phyloP scores from a whole-genome alignment of 305 asterid species.

The Fraxinus greggii region DNA sequence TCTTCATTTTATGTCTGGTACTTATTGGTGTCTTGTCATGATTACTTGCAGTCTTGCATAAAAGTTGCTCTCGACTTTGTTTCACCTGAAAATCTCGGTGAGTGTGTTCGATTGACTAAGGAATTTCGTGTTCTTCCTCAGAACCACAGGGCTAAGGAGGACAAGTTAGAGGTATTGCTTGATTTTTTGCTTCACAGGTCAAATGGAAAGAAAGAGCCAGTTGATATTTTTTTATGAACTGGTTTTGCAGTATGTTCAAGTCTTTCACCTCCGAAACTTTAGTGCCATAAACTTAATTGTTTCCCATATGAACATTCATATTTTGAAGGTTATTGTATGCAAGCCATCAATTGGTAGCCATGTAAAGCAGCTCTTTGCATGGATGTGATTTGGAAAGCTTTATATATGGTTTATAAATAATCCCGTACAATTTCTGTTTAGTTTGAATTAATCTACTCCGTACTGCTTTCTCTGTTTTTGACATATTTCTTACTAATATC shows the following conservation, averaged over 20 bases:
- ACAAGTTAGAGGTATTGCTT: constrained; percentile 42
- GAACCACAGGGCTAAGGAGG: constrained; percentile 49
- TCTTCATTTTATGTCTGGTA: background rate
- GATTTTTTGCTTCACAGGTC: background rate
- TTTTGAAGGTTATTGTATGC: background rate
- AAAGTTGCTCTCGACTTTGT: constrained; percentile 58
- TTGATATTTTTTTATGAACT: background rate
- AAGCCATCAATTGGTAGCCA: background rate
- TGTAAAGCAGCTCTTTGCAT: background rate
- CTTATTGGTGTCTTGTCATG: constrained; percentile 13
- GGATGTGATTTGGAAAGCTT: background rate
- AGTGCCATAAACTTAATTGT: background rate
- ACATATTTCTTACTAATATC: background rate
- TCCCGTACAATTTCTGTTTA: background rate
- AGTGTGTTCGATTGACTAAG: constrained; percentile 42
- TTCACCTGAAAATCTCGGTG: constrained; percentile 49
- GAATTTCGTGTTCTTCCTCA: constrained; percentile 50
- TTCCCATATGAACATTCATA: background rate
- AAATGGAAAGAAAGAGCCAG: background rate
- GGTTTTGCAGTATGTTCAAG: background rate
- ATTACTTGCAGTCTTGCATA: constrained; percentile 43
- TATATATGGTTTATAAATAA: background rate
- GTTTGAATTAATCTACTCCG: background rate
- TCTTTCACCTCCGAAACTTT: background rate
- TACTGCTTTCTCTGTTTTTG: constrained; percentile 5